Base-by-base conservation (phyloP, 352 stramenopile species). In the Pythium phragmiticola region DNA sequence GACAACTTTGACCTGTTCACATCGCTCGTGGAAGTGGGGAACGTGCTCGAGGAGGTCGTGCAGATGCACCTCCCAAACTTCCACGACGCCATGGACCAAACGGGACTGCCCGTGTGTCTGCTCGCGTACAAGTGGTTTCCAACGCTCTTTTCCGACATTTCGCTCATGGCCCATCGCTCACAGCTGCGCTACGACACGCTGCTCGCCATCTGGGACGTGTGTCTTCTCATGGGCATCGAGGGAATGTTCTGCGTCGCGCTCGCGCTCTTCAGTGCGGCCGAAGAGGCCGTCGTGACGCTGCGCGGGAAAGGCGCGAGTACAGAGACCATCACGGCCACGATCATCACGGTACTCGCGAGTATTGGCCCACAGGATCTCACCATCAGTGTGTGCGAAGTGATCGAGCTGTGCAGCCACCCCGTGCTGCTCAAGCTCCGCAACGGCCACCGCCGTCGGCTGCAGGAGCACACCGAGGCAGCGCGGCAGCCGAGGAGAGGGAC, bases 91-190 rank as follows among this genome's bases (percentile, higher is more conserved):
- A 72, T 94, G 41, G 78, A 90, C 0, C 60, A 69, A 8, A 76
- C 79, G 4, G 86, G 86, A 0, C 56, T 94, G 12, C 86, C 82
- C 0, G 80, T 91, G 19, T 92, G 81, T 68, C 66, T 94, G 16
- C 61, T 94, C 14, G 84, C 84, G n/a, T 92, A 94, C 79, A 94
- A 94, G 64, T 94, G 86, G 86, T 94, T 94, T 57, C 86, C 85
- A 2, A 94, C 86, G 28, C 77, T 94, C 17, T 94, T 94, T 54
- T 94, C 86, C 19, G 86, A 94, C 53, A 76, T 94, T 46, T 90
- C 80, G 50, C 65, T 94, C 21, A 90, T 78, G 37, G 82, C 84
- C n/a, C 80, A 83, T 16, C 78, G 88, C 36, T 82, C 84, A 0
- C 86, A 92, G 55, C 62, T 94, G 4, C 82, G 75, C 4, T 92